phyloP scores from a whole-genome alignment of 192 early-diverging fungal species.

The Helicostylum pulchrum region DNA sequence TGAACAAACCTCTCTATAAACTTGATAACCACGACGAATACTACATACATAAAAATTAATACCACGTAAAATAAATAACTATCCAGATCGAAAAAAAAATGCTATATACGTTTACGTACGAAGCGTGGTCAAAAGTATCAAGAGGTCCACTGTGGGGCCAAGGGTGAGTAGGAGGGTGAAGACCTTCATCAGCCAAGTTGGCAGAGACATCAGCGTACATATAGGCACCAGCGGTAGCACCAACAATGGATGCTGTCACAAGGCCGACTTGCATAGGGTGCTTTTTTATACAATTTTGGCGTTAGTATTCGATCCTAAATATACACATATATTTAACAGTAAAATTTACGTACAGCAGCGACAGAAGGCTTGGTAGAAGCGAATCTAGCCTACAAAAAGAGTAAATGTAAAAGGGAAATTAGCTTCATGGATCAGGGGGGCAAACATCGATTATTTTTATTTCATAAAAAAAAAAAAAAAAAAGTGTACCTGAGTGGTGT shows the following conservation, averaged over 20 bases:
- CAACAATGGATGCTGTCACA: constrained; percentile 58
- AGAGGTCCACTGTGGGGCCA: constrained; percentile 83
- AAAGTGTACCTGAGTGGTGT: constrained; percentile 18
- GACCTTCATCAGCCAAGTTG: constrained; percentile 87
- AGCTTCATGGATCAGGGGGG: background rate
- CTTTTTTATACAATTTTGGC: constrained; percentile 16
- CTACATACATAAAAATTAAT: constrained; percentile 42
- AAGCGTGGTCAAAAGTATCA: constrained; percentile 89
- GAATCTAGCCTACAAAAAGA: constrained; percentile 31
- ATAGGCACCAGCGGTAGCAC: constrained; percentile 45
- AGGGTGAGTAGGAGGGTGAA: constrained; percentile 85
- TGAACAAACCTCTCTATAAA: constrained; percentile 97
- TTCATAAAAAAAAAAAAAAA: background rate
- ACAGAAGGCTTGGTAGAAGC: constrained; percentile 36
- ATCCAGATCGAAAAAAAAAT: background rate
- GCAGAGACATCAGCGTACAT: constrained; percentile 60
- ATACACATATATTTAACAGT: background rate
- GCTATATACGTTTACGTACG: constrained; percentile 45
- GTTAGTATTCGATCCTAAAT: background rate
- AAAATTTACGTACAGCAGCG: constrained; percentile 26
- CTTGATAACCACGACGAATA: constrained; percentile 97
- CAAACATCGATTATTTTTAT: constrained; percentile 5
- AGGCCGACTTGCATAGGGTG: constrained; percentile 33
- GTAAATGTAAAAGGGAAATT: background rate
- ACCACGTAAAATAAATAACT: too few species aligned